Conservation (phyloP, 371 early-diverging fungal species). For the Actinomucor elegans region DNA sequence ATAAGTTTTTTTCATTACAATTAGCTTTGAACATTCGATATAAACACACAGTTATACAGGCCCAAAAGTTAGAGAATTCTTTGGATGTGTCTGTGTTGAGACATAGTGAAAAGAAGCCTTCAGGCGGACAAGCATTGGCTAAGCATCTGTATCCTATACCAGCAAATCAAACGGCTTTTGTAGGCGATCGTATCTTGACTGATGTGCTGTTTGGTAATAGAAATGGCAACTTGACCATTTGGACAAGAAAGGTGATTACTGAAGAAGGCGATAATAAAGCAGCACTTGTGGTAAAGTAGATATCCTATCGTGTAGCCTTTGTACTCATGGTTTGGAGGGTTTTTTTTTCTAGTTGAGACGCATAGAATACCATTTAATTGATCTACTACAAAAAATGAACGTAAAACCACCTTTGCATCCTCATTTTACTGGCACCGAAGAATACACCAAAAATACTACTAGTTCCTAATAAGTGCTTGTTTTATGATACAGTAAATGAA, state of each 20-base stretch:
- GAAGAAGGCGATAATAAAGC: conserved; percentile 77
- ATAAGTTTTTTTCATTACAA: conserved; percentile 31
- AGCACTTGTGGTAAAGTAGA: conserved; percentile 57
- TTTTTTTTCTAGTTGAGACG: conserved; percentile 44
- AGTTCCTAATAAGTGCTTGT: no score
- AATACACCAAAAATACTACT: no score
- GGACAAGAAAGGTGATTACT: conserved; percentile 70
- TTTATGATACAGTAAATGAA: no score
- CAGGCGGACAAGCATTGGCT: conserved; percentile 63
- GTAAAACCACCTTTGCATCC: conserved; percentile 36
- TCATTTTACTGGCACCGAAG: neutral
- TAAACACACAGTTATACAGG: conserved; percentile 40
- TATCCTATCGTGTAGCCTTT: no score
- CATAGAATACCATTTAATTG: conserved; percentile 48
- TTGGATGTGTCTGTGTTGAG: conserved; percentile 60
- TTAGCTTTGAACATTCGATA: neutral
- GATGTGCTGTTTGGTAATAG: conserved; percentile 86
- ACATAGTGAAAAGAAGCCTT: conserved; percentile 79
- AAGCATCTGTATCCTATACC: conserved; percentile 22
- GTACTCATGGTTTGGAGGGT: no score
- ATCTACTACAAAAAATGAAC: conserved; percentile 23
- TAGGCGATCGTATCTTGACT: conserved; percentile 89
- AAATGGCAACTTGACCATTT: conserved; percentile 73
- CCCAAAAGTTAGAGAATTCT: conserved; percentile 42
- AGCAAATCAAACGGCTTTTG: conserved; percentile 64